Percentiles rank a stretch among this genome's conserved stretches.
Evolutionary conservation across 2,329 filamentous ascomycete genomes (phyloP).

Genomic region (Diplodia scrobiculata): DNA sequence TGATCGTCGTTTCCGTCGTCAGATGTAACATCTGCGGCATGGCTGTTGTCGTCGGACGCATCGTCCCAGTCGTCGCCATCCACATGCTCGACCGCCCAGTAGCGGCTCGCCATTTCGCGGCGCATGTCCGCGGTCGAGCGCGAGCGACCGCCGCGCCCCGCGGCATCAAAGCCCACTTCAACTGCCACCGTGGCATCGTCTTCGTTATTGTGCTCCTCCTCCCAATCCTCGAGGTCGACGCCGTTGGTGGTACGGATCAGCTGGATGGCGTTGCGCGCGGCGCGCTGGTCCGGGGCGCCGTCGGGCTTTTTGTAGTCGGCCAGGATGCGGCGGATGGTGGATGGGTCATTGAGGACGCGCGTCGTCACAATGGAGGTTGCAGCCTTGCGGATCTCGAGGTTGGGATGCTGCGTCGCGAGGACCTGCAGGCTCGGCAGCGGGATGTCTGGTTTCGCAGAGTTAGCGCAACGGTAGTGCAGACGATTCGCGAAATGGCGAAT

Average conservation of each 20-base stretch:
- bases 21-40: not conserved
- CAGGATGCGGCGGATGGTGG: conserved; percentile 44
- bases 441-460: conserved; percentile 55
- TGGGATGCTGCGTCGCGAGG: conserved; percentile 45
- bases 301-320: conserved; percentile 28
- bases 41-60: conserved; percentile 10
- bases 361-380: conserved; percentile 9
- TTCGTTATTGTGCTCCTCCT: conserved; percentile 12
- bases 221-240: conserved; percentile 26
- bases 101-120: conserved; percentile 18
- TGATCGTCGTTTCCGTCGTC: conserved; percentile 2
- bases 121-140: conserved; percentile 20
- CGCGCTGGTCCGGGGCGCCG: conserved; percentile 22
- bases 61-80: conserved; percentile 7
- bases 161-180: conserved; percentile 21
- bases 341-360: conserved; percentile 31
- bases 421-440: conserved; percentile 46
- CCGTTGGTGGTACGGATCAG: conserved; percentile 25
- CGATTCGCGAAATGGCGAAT: conserved; percentile 26
- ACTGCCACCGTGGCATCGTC: not conserved
- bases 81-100: conserved; percentile 13
- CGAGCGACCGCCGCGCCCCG: conserved; percentile 20
- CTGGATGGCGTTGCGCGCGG: conserved; percentile 25
- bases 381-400: conserved; percentile 49
- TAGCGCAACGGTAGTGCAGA: conserved; percentile 43